Conservation (phyloP, 169 alveolate species). For the Pseudocohnilembus persalinus region DNA sequence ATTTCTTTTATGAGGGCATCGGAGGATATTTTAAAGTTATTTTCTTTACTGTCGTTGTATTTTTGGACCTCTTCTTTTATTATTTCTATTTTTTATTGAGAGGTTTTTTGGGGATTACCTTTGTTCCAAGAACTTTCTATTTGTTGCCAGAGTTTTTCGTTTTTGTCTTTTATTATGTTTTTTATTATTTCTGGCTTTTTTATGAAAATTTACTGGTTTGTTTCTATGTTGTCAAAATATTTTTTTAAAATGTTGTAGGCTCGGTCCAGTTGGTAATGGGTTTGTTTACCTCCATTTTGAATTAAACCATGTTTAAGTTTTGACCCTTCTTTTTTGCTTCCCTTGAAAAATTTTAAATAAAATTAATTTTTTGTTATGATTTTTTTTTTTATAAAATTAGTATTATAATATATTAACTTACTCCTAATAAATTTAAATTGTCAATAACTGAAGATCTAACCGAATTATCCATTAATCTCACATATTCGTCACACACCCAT, state of each 20-base stretch:
- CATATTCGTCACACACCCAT: conserved; percentile 94
- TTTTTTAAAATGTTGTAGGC: not conserved
- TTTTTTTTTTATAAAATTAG: too few species aligned
- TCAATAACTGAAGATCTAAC: conserved; percentile 77
- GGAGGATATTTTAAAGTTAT: not conserved
- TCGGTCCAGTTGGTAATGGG: not conserved
- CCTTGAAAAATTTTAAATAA: not conserved
- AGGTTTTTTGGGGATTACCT: not conserved
- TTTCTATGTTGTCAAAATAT: not conserved
- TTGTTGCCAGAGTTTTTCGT: not conserved
- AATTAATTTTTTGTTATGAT: too few species aligned
- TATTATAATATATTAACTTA: not conserved
- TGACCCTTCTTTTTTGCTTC: not conserved
- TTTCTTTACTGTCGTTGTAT: not conserved
- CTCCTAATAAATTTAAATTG: conserved; percentile 50
- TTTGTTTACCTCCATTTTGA: not conserved
- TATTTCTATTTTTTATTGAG: not conserved
- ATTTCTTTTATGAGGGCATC: conserved; percentile 4
- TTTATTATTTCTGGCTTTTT: too few species aligned
- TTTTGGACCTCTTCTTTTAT: not conserved
- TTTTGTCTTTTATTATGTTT: not conserved
- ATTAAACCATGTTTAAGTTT: not conserved
- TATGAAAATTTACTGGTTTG: not conserved
- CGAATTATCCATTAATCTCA: conserved; percentile 69
- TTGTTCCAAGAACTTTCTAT: not conserved